Base-by-base conservation (phyloP, 208 protist species). In the Leishmania tarentolae region DNA sequence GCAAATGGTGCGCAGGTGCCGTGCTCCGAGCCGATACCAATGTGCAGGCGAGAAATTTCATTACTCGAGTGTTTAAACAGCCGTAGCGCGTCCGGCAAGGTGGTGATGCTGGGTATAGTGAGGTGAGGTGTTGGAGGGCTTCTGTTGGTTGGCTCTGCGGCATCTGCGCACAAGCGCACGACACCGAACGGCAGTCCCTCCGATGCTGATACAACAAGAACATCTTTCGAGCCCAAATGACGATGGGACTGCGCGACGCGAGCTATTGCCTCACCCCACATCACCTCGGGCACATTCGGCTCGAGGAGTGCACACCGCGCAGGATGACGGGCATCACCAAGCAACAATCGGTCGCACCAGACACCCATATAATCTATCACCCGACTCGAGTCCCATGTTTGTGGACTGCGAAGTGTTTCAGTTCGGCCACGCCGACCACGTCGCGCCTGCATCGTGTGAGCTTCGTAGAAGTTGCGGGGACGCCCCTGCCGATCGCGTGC, bases 311-410 rank as follows among this genome's bases (percentile, higher is more conserved):
- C 94, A 35, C 74, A 87, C 2, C 94, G 90, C 21, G 56, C 75
- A 9, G 92, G 94, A 21, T 84, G 70, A 65, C 76, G 83, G 31
- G 87, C 83, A 42, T 91, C 89, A 3, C 94, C 94, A 31, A 97
- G 82, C 17, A 97, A 81, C 50, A 97, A 84, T 21, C 94, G 87
- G 83, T 97, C 94, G 81, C 92, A 96, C 94, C 94, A 97, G 31
- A 90, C 21, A 17, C 94, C 94, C 86, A 90, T 88, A 66, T 86
- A 95, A 79, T 97, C 91, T 11, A 78, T 71, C 52, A 94, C 89
- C 15, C 76, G 84, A 37, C 86, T 86, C 35, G 94, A 94, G 77
- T 96, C 94, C 93, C 94, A 97, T 70, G 72, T 83, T 63, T 97
- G 94, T 56, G 92, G 88, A 59, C 76, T 83, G 37, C 91, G 91